Evolutionary conservation across 257 asterid genomes (phyloP).

Genomic region (Scutellaria minor): DNA sequence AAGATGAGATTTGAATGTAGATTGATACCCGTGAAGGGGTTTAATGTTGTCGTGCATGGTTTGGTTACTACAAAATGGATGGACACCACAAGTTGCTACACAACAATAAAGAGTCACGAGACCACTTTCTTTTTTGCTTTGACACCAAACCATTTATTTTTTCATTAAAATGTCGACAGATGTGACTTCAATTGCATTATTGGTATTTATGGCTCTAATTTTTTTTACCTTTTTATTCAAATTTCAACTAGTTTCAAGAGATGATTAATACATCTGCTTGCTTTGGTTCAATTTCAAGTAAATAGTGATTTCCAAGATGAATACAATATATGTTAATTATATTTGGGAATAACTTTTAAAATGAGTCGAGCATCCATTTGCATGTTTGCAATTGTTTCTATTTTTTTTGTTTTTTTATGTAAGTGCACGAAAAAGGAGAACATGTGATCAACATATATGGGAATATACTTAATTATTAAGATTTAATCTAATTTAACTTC

Average conservation of each 20-base stretch:
- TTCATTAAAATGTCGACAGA: background rate
- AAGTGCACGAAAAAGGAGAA: background rate
- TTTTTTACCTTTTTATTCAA: no score
- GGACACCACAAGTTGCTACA: slow-evolving; percentile 64
- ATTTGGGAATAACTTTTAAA: no score
- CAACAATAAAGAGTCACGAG: slow-evolving; percentile 74
- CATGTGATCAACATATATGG: background rate
- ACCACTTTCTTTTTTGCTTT: slow-evolving; percentile 28
- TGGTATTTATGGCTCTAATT: background rate
- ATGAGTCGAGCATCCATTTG: background rate
- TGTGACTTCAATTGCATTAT: slow-evolving; percentile 3
- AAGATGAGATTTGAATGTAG: background rate
- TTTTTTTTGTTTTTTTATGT: background rate
- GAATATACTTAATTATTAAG: background rate
- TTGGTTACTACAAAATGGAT: slow-evolving; percentile 28
- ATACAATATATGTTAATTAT: no score
- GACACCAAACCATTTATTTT: slow-evolving; percentile 30
- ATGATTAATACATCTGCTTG: no score
- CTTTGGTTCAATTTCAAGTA: no score
- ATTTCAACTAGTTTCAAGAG: no score
- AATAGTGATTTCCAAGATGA: no score
- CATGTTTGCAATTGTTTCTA: slow-evolving; percentile 10
- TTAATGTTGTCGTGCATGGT: slow-evolving; percentile 12
- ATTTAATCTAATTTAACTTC: background rate
- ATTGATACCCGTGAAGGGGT: slow-evolving; percentile 40